Percentiles rank a stretch among this genome's conserved stretches.
Evolutionary conservation across 2,329 filamentous ascomycete genomes (phyloP).

Genomic region (Coniosporium tulheliwenetii): DNA sequence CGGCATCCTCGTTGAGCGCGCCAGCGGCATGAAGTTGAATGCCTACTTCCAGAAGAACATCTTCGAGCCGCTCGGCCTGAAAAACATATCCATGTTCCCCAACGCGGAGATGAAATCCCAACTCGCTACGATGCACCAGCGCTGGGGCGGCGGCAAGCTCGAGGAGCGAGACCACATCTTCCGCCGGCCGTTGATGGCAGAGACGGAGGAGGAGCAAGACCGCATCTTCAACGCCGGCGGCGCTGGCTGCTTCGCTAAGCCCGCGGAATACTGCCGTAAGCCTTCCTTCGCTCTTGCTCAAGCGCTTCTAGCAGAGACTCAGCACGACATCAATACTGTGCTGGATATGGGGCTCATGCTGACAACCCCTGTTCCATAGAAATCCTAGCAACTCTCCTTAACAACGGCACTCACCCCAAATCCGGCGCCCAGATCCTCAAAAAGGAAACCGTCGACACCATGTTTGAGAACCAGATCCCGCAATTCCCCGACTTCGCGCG

Average conservation of each 20-base stretch:
- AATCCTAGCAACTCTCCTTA: slow-evolving; percentile 46
- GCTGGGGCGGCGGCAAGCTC: slow-evolving; percentile 24
- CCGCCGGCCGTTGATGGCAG: slow-evolving; percentile 28
- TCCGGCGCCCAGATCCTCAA: slow-evolving; percentile 40
- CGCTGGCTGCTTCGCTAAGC: slow-evolving; percentile 42
- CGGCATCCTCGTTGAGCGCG: slow-evolving; percentile 29
- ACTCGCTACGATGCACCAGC: slow-evolving; percentile 41
- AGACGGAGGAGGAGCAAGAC: slow-evolving; percentile 26
- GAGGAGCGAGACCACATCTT: slow-evolving; percentile 33
- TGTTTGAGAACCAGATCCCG: slow-evolving; percentile 50
- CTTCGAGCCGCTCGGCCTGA: slow-evolving; percentile 28
- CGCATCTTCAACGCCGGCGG: slow-evolving; percentile 43
- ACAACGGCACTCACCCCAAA: slow-evolving; percentile 43
- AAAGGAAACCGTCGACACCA: slow-evolving; percentile 41
- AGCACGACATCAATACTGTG: background rate
- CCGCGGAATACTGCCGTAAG: slow-evolving; percentile 44
- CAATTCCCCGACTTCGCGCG: slow-evolving; percentile 37
- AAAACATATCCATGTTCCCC: slow-evolving; percentile 42
- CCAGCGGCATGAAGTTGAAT: slow-evolving; percentile 25
- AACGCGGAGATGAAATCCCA: slow-evolving; percentile 35
- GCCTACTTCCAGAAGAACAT: slow-evolving; percentile 32
- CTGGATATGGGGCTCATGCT: no score
- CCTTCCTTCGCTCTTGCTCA: slow-evolving; percentile 2
- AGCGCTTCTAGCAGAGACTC: no score
- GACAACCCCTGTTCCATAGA: slow-evolving; percentile 18